A percentile compares a stretch with the other conserved stretches of the same genome.
Evolutionary conservation across 148 eudicot genomes (phyloP).

Genomic region (Camellia granthamiana): DNA sequence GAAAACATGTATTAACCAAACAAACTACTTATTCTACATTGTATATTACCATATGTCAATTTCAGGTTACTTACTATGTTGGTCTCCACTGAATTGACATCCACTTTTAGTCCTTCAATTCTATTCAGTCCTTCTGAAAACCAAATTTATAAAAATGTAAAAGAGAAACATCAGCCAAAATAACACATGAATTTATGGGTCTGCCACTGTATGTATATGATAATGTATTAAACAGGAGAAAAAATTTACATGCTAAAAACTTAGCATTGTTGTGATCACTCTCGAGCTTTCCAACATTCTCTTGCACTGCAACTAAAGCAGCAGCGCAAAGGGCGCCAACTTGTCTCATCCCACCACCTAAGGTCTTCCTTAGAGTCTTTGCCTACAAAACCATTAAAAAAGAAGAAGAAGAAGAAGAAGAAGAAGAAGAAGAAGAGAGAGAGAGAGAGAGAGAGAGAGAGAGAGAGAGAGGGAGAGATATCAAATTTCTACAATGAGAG

Average conservation of each 20-base stretch:
- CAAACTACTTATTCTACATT: background rate
- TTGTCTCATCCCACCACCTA: conserved; percentile 99
- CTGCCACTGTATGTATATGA: no score
- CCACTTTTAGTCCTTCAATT: conserved; percentile 74
- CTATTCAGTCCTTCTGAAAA: conserved; percentile 68
- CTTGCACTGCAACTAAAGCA: conserved; percentile 81
- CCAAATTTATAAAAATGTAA: background rate
- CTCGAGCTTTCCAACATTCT: conserved; percentile 69
- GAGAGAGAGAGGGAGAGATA: background rate
- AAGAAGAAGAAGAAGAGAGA: no score
- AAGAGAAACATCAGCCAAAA: conserved; percentile 9
- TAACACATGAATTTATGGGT: no score
- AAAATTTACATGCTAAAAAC: conserved; percentile 68
- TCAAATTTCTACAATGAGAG: background rate
- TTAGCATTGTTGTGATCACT: conserved; percentile 83
- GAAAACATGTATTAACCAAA: background rate
- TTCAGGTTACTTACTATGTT: conserved; percentile 67
- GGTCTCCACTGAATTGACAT: conserved; percentile 69
- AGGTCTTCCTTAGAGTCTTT: conserved; percentile 67
- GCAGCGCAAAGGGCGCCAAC: conserved; percentile 88
- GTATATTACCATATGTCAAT: background rate
- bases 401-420: no score
- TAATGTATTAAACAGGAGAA: background rate
- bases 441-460: no score
- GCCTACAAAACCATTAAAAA: conserved; percentile 42